Evolutionary conservation across 805 yeast species (phyloP), one percentile per base, ranked within the genome.

Genomic region (Debaryomyces hansenii): DNA sequence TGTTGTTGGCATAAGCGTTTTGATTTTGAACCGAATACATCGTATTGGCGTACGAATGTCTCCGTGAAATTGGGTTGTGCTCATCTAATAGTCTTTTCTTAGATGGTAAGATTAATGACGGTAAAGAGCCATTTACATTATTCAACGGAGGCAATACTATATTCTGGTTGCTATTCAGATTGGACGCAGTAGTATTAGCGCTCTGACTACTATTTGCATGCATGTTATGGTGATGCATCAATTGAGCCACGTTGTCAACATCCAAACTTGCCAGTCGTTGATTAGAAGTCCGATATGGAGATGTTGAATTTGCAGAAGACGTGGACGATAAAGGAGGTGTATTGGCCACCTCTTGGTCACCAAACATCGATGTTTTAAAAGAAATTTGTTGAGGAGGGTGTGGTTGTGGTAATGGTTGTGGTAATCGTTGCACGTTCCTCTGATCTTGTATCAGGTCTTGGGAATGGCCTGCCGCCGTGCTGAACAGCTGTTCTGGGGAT

Each of bases 291-390:
- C 34, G 14, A 24, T 24, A 24, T 7, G 27, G 27, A 24, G 27
- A 24, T 24, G 27, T 24, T 24, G 27, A 24, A 24, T 24, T 24
- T 24, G 27, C 27, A 24, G 27, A 24, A 6, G 27, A 24, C 27
- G 27, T 24, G 10, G 27, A 24, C 4, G 27, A 24, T 24, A 24
- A 9, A 7, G 34, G 34, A 12, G 34, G 16, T n/a, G 16, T 14
- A 31, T 31, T 31, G 3, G 34, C 14, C 8, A 6, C 34, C 14
- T 31, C 34, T 31, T 12, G 16, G 11, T 31, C 48, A 42, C 60
- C 61, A 50, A 72, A 72, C 66, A 72, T 72, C 4, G 72, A 63
- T 2, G 77, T 71, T 44, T 72, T 72, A 59, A 72, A 72, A 10
- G 75, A 60, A 24, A 72, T 67, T 42, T 59, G 63, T 16, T 42